A percentile compares a stretch with the other conserved stretches of the same genome.
These are phyloP conservation scores for Panaeolus papilionaceus DNA, from an alignment of 768 basidiomycete genomes.

Conservation along the genomic window DNA sequence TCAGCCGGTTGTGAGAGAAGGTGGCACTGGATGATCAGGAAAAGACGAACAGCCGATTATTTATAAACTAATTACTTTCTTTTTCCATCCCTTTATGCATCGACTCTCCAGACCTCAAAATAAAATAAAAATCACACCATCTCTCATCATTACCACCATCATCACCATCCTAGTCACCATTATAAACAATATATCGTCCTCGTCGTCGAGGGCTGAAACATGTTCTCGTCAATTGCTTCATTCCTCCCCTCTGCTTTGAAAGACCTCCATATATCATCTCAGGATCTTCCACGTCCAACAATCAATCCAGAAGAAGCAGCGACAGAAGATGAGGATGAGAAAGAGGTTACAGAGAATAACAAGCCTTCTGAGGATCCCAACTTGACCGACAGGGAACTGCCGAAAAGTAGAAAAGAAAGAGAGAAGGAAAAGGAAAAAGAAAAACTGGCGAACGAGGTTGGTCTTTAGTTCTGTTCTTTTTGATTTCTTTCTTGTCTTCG, in stretches of 20 bases:
- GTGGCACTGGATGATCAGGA: constrained; percentile 4
- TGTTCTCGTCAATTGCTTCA: constrained; percentile 60
- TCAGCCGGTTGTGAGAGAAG: constrained; percentile 1
- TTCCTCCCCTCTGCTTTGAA: constrained; percentile 56
- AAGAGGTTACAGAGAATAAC: constrained; percentile 23
- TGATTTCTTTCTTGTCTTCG: neutral
- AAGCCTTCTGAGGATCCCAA: constrained; percentile 20
- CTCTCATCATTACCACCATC: neutral
- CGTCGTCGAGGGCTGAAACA: constrained; percentile 27
- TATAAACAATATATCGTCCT: neutral
- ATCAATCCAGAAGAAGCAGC: constrained; percentile 30
- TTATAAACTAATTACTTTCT: constrained; percentile 4
- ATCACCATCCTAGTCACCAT: neutral
- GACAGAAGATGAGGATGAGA: constrained; percentile 41
- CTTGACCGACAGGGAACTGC: constrained; percentile 20
- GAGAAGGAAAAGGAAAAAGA: constrained; percentile 34
- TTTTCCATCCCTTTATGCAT: constrained; percentile 16
- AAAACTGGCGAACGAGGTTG: constrained; percentile 38
- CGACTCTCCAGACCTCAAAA: neutral
- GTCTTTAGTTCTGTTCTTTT: constrained; percentile 18
- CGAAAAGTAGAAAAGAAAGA: constrained; percentile 20
- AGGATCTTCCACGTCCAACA: constrained; percentile 29
- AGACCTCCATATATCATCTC: constrained; percentile 29
- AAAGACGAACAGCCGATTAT: constrained; percentile 11
- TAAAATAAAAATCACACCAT: neutral